Conservation (phyloP, 257 asterid genomes). For the Ehretia macrophylla region DNA sequence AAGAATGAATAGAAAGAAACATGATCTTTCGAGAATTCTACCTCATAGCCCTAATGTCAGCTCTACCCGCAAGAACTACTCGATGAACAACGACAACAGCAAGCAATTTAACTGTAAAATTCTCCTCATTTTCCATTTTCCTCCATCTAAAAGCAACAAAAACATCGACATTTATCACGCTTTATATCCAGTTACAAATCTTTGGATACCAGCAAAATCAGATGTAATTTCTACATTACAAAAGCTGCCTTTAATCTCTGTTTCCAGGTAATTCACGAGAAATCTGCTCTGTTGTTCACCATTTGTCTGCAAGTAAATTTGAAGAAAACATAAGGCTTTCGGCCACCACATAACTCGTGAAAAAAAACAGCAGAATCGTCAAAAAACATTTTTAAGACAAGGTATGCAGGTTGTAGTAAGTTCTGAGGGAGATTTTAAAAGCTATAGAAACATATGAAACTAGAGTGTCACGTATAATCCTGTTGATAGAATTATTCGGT, state of each 20-base stretch:
- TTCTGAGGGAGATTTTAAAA: too few species aligned
- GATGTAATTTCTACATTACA: constrained; percentile 35
- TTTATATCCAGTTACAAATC: constrained; percentile 74
- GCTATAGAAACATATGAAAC: too few species aligned
- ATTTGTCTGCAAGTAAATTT: constrained; percentile 61
- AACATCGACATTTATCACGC: constrained; percentile 16
- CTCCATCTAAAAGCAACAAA: not conserved
- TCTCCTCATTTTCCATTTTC: not conserved
- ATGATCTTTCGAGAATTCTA: too few species aligned
- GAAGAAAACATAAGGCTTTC: not conserved
- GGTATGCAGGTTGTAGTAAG: too few species aligned
- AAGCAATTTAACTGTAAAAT: not conserved
- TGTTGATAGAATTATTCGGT: too few species aligned
- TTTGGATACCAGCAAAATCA: constrained; percentile 66
- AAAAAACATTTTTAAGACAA: not conserved
- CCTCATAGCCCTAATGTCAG: too few species aligned
- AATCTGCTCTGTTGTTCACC: constrained; percentile 66
- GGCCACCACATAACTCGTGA: too few species aligned
- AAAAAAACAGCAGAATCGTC: not conserved
- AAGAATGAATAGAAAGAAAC: too few species aligned
- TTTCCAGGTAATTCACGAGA: constrained; percentile 48
- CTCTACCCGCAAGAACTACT: not conserved
- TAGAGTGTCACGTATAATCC: too few species aligned
- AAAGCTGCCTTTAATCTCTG: constrained; percentile 48
- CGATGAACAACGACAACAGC: not conserved